These are phyloP conservation scores for Solanum chacoense DNA, from an alignment of 305 asterid genomes.

Conservation along the genomic window DNA sequence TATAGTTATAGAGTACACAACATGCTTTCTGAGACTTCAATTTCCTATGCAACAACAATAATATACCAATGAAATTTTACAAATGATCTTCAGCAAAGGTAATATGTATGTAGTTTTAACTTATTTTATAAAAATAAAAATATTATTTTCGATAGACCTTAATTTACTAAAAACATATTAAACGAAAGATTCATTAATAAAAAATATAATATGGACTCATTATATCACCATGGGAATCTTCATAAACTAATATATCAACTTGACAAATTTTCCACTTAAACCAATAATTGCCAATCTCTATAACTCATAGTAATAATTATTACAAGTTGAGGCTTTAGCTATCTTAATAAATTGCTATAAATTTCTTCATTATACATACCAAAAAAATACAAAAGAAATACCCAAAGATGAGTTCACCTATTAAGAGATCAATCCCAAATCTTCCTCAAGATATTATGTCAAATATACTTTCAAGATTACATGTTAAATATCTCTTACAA, in stretches of 20 bases:
- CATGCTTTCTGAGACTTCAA: not conserved
- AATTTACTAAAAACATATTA: not conserved
- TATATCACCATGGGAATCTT: not conserved
- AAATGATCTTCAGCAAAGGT: fast-evolving
- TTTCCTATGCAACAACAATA: not conserved
- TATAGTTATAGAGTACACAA: not conserved
- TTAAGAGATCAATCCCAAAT: not conserved
- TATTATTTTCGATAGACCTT: fast-evolving
- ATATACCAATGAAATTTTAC: not conserved
- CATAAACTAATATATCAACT: not conserved
- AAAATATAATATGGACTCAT: not conserved
- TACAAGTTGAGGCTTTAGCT: not conserved
- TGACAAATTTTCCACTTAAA: not conserved
- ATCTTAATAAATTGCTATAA: not conserved
- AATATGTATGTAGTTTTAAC: not conserved
- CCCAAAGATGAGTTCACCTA: not conserved
- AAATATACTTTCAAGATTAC: slow-evolving; percentile 14
- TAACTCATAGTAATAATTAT: not conserved
- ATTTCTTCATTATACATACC: not conserved
- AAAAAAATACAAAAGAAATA: not conserved
- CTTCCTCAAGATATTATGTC: slow-evolving; percentile 6
- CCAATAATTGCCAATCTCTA: not conserved
- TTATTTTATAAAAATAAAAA: not conserved
- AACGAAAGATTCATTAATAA: not conserved
- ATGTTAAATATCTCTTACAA: slow-evolving; percentile 9